These are phyloP conservation scores for Neophaeococcomyces aloes DNA, from an alignment of 2,329 filamentous ascomycete genomes.

Conservation along the genomic window DNA sequence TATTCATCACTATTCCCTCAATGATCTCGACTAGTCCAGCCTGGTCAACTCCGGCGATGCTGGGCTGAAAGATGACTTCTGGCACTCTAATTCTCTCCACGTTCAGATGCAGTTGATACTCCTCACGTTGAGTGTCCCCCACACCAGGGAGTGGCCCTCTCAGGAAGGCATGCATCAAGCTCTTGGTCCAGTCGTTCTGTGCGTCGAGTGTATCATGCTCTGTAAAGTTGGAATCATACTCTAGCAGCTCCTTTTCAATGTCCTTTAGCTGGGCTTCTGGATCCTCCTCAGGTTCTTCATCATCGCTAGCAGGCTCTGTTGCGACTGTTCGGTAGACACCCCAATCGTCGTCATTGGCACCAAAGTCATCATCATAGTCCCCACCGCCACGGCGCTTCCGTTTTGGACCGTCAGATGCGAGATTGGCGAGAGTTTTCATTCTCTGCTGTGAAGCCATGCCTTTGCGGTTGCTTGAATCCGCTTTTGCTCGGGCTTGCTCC, in stretches of 20 bases:
- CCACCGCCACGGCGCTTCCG: conserved; percentile 71
- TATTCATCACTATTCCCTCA: conserved; percentile 76
- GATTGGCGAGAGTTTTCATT: conserved; percentile 95
- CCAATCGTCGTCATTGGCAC: conserved; percentile 96
- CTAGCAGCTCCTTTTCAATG: conserved; percentile 74
- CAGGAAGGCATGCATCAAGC: conserved; percentile 77
- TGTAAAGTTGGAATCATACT: conserved; percentile 78
- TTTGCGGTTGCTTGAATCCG: conserved; percentile 91
- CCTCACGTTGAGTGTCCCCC: conserved; percentile 64
- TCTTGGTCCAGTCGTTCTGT: conserved; percentile 91
- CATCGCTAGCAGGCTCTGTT: conserved; percentile 63
- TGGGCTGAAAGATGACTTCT: conserved; percentile 85
- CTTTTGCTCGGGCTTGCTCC: conserved; percentile 83
- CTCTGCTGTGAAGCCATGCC: conserved; percentile 91
- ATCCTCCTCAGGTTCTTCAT: conserved; percentile 89
- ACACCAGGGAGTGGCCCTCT: conserved; percentile 83
- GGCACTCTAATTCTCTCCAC: conserved; percentile 91
- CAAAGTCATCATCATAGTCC: conserved; percentile 94
- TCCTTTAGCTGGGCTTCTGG: conserved; percentile 60
- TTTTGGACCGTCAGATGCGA: conserved; percentile 75
- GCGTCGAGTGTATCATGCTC: conserved; percentile 88
- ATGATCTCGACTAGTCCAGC: conserved; percentile 88
- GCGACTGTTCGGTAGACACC: conserved; percentile 90
- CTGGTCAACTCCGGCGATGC: conserved; percentile 85
- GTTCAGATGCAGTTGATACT: conserved; percentile 86